A percentile compares a stretch with the other conserved stretches of the same genome.
Evolutionary conservation across 225 moss, liverwort and hornwort genomes (phyloP).

Genomic region (Pseudisothecium myosuroides): DNA sequence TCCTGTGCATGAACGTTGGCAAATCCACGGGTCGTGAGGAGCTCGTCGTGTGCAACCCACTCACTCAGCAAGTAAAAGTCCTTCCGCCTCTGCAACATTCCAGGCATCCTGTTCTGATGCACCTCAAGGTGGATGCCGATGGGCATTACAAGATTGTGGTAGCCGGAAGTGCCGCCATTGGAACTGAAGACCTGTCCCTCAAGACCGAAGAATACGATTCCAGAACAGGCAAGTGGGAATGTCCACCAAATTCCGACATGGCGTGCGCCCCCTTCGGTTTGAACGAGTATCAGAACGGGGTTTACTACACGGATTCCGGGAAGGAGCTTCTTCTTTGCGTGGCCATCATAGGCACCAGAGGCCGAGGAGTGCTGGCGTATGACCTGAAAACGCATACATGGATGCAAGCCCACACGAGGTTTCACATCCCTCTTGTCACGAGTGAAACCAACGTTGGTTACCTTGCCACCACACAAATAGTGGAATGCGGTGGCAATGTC

Average conservation of each 20-base stretch:
- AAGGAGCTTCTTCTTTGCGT: conserved; percentile 11
- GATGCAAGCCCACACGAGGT: neutral
- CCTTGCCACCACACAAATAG: conserved; percentile 10
- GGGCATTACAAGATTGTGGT: conserved; percentile 16
- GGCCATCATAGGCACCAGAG: neutral
- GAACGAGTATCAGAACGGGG: conserved; percentile 41
- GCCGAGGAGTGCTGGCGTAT: conserved; percentile 13
- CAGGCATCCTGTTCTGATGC: conserved; percentile 31
- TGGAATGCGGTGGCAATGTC: conserved; percentile 2
- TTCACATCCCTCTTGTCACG: neutral
- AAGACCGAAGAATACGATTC: conserved; percentile 32
- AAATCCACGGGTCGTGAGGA: neutral
- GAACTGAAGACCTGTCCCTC: neutral
- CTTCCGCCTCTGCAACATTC: neutral
- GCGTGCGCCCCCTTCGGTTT: conserved; percentile 4
- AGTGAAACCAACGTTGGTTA: neutral
- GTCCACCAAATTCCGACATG: conserved; percentile 1
- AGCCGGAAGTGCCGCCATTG: conserved; percentile 23
- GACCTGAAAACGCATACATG: neutral
- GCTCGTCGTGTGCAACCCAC: conserved; percentile 17
- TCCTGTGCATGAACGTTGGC: conserved; percentile 11
- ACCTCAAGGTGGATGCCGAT: neutral
- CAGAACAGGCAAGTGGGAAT: conserved; percentile 1
- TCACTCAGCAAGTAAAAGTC: neutral
- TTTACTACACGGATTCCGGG: neutral